Conservation (phyloP, 257 asterid species). For the Primulina eburnea region DNA sequence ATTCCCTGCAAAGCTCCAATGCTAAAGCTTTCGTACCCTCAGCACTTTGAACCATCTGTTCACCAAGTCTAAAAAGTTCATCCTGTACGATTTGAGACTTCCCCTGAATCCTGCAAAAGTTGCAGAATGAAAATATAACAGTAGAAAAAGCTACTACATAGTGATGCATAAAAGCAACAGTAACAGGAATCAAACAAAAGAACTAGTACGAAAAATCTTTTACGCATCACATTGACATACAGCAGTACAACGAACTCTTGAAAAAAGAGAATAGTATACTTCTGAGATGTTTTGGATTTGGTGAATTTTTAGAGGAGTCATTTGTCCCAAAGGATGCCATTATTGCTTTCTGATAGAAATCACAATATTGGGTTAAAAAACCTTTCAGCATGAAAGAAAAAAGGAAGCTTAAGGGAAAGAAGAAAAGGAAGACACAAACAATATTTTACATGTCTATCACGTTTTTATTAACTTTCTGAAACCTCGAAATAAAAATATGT, state of each 20-base stretch:
- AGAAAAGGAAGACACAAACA: constrained; percentile 2
- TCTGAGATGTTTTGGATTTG: neutral
- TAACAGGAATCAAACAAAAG: constrained; percentile 5
- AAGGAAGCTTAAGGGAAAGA: neutral
- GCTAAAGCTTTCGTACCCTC: constrained; percentile 98
- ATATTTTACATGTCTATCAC: neutral
- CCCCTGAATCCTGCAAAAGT: constrained; percentile 80
- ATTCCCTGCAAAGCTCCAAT: constrained; percentile 97
- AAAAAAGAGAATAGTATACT: constrained; percentile 3
- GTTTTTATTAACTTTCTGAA: neutral
- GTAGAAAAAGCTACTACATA: constrained; percentile 17
- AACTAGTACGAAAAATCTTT: neutral
- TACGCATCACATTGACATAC: constrained; percentile 1
- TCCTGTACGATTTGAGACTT: constrained; percentile 94
- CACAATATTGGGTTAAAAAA: neutral
- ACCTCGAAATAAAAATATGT: neutral
- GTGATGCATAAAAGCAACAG: constrained; percentile 12
- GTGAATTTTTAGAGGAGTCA: constrained; percentile 1
- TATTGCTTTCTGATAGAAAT: neutral
- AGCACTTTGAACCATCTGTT: constrained; percentile 80
- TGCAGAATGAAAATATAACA: constrained; percentile 18
- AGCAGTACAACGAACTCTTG: constrained; percentile 5
- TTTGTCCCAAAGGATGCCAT: constrained; percentile 4
- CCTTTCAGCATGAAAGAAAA: constrained; percentile 7
- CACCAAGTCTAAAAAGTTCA: constrained; percentile 92